Evolutionary conservation across 164 flowering plant genomes (phyloP).

Genomic region (Magnolia kwangsiensis): DNA sequence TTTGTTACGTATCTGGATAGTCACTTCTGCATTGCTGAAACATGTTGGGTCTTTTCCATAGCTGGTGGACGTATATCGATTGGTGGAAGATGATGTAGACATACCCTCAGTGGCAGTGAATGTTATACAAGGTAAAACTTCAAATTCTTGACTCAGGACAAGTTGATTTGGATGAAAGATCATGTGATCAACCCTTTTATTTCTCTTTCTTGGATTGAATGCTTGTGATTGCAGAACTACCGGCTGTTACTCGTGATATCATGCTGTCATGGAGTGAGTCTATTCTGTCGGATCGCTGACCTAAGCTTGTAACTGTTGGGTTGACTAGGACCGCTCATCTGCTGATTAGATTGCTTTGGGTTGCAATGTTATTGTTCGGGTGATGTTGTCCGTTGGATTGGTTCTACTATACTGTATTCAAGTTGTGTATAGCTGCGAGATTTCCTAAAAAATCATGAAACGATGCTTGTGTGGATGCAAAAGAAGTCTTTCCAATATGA

Average conservation of each 20-base stretch:
- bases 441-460: too few species aligned
- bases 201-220: background rate
- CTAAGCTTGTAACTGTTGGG: background rate
- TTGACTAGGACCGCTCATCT: background rate
- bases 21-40: slow-evolving; percentile 3
- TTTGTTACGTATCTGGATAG: background rate
- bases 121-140: slow-evolving; percentile 42
- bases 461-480: too few species aligned
- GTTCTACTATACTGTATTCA: background rate
- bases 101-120: slow-evolving; percentile 44
- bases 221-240: slow-evolving; percentile 52
- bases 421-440: background rate
- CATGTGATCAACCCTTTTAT: background rate
- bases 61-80: slow-evolving; percentile 60
- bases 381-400: background rate
- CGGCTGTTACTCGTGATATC: slow-evolving; percentile 65
- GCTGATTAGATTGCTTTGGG: background rate
- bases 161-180: background rate
- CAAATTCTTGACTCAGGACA: background rate
- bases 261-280: slow-evolving; percentile 85
- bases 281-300: slow-evolving; percentile 53
- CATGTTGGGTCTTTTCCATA: slow-evolving; percentile 14
- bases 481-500: too few species aligned
- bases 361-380: background rate
- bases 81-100: slow-evolving; percentile 53